phyloP scores from a whole-genome alignment of 495 filamentous ascomycete species.

The Platismatia glauca region DNA sequence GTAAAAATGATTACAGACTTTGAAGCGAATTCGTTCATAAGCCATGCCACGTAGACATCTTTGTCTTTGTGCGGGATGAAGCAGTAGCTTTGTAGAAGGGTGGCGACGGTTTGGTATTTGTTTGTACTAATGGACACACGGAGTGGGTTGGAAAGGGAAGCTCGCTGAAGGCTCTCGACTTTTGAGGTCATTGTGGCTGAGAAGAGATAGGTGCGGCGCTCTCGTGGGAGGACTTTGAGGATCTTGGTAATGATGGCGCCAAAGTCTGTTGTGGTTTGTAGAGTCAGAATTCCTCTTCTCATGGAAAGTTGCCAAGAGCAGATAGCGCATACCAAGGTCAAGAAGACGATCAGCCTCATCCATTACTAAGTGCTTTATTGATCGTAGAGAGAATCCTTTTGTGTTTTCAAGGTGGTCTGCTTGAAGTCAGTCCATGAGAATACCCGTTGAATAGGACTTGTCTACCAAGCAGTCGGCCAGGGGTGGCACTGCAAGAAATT shows the following conservation, averaged over 20 bases:
- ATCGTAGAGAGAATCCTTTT: constrained; percentile 78
- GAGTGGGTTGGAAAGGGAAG: constrained; percentile 70
- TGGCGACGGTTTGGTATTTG: constrained; percentile 84
- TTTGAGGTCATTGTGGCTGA: constrained; percentile 89
- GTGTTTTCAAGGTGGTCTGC: constrained; percentile 85
- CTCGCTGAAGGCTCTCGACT: constrained; percentile 83
- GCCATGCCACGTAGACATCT: constrained; percentile 77
- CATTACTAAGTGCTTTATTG: constrained; percentile 80
- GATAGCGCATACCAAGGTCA: constrained; percentile 45
- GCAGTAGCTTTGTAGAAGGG: constrained; percentile 69
- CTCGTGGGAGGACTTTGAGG: constrained; percentile 76
- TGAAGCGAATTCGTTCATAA: constrained; percentile 79
- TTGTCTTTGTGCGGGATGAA: constrained; percentile 87
- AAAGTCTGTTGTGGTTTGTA: constrained; percentile 49
- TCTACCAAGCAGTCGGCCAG: constrained; percentile 65
- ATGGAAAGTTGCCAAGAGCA: not conserved
- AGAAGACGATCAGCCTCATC: constrained; percentile 91
- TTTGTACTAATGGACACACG: constrained; percentile 63
- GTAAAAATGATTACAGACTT: constrained; percentile 82
- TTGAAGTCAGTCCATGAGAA: not conserved
- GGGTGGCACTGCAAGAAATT: constrained; percentile 57
- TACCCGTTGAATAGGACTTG: not conserved
- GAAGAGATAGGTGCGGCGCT: constrained; percentile 79
- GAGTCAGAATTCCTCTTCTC: not conserved
- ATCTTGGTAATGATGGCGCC: constrained; percentile 88